Evolutionary conservation across 306 rosid species (phyloP).

Genomic region (Quercus aquifolioides): DNA sequence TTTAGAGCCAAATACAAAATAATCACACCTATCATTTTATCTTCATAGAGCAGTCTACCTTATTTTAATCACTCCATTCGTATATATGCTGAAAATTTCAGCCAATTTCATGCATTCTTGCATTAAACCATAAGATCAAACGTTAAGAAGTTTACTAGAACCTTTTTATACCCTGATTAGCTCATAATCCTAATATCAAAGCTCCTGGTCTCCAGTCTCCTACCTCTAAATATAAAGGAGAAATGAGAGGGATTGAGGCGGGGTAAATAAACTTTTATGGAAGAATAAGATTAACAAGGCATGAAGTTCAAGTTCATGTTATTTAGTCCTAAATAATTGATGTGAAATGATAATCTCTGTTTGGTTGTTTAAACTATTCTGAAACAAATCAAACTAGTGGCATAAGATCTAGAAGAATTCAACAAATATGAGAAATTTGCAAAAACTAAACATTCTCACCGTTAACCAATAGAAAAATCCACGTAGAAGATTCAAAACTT

Average conservation of each 20-base stretch:
- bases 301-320: background rate
- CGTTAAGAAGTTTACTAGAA: too few relatives aligned
- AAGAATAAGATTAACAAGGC: background rate
- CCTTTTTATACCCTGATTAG: too few relatives aligned
- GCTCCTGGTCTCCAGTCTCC: background rate
- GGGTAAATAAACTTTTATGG: background rate
- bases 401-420: background rate
- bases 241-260: background rate
- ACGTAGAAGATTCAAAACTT: background rate
- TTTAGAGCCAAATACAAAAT: background rate
- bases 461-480: conserved; percentile 1
- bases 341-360: background rate
- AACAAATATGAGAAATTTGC: background rate
- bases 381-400: background rate
- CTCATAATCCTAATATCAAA: too few relatives aligned
- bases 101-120: background rate
- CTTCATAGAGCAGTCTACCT: background rate
- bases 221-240: background rate
- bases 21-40: background rate
- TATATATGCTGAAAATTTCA: background rate
- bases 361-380: background rate
- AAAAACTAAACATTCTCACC: background rate
- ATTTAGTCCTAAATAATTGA: background rate
- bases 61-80: background rate
- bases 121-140: background rate